Percentiles rank a stretch among this genome's conserved stretches.
These are phyloP conservation scores for Licmophora abbreviata DNA, from an alignment of 108 stramenopile species.

Conservation along the genomic window DNA sequence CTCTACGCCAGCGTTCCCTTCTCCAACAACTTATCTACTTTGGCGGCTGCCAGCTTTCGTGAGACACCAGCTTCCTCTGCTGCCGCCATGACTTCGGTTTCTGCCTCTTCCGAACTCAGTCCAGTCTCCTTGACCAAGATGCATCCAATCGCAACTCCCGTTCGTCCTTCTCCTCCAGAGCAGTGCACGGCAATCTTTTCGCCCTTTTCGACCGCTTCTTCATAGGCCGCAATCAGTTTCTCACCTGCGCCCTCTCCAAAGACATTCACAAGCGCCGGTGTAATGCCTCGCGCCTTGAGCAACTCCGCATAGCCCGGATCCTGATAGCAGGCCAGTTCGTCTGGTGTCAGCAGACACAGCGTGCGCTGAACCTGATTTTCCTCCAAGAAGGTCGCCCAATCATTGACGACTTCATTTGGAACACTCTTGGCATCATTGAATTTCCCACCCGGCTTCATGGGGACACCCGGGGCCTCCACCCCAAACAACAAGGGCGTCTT, in stretches of 20 bases:
- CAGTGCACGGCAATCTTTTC: conserved; percentile 3
- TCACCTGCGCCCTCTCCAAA: background rate
- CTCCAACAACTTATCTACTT: conserved; percentile 1
- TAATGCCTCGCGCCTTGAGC: background rate
- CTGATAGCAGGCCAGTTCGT: background rate
- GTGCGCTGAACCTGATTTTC: background rate
- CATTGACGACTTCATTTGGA: background rate
- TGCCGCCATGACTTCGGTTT: background rate
- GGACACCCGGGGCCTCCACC: conserved; percentile 1
- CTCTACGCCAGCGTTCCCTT: conserved; percentile 1
- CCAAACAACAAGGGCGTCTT: conserved; percentile 1
- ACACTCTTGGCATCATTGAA: background rate
- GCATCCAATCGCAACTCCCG: background rate
- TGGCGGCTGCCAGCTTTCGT: background rate
- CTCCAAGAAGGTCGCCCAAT: background rate
- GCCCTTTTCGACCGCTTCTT: background rate
- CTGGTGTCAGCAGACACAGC: background rate
- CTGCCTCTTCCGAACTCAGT: conserved; percentile 1
- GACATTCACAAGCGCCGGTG: background rate
- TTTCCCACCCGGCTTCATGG: conserved; percentile 1
- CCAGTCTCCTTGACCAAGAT: background rate
- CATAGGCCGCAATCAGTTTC: background rate
- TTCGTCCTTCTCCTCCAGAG: background rate
- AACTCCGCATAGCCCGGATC: background rate
- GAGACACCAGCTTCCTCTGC: background rate